Conservation (phyloP, 2,329 filamentous ascomycete species). For the Amesomyces nigricolor region DNA sequence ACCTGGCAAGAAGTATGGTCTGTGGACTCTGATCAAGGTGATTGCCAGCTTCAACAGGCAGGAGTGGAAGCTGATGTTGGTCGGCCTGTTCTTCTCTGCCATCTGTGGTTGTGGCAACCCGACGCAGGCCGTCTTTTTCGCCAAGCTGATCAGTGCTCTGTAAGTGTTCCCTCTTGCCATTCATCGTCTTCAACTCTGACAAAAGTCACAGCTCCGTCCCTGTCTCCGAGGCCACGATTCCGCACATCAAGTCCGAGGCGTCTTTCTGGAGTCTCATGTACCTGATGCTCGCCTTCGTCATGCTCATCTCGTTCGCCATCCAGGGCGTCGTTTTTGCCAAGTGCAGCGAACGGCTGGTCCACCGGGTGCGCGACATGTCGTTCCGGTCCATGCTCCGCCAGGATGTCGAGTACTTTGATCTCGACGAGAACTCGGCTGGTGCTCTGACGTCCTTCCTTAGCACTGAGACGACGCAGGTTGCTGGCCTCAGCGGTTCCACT, state of each 20-base stretch:
- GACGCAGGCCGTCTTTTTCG: conserved; percentile 67
- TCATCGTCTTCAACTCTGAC: neutral
- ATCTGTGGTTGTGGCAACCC: conserved; percentile 74
- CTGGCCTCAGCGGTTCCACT: conserved; percentile 80
- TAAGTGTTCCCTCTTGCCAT: conserved; percentile 34
- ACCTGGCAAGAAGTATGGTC: conserved; percentile 52
- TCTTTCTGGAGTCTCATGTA: conserved; percentile 90
- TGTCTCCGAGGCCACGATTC: conserved; percentile 41
- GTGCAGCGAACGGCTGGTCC: conserved; percentile 80
- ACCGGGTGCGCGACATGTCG: conserved; percentile 72
- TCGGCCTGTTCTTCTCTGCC: conserved; percentile 67
- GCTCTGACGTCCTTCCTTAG: conserved; percentile 84
- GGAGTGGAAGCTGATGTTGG: conserved; percentile 66
- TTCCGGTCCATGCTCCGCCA: conserved; percentile 88
- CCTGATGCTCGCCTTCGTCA: conserved; percentile 71
- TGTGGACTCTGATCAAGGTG: conserved; percentile 72
- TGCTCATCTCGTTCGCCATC: conserved; percentile 60
- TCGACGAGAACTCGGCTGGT: conserved; percentile 81
- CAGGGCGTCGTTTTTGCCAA: conserved; percentile 75
- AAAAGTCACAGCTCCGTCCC: conserved; percentile 24
- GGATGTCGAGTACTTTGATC: conserved; percentile 88
- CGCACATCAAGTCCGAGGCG: conserved; percentile 59
- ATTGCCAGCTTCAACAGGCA: conserved; percentile 72
- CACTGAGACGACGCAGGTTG: conserved; percentile 82
- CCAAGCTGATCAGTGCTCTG: conserved; percentile 75